Evolutionary conservation across 1,139 yeast species (phyloP), one percentile per base, ranked within the genome.

Genomic region (Petasospora fabianii): DNA sequence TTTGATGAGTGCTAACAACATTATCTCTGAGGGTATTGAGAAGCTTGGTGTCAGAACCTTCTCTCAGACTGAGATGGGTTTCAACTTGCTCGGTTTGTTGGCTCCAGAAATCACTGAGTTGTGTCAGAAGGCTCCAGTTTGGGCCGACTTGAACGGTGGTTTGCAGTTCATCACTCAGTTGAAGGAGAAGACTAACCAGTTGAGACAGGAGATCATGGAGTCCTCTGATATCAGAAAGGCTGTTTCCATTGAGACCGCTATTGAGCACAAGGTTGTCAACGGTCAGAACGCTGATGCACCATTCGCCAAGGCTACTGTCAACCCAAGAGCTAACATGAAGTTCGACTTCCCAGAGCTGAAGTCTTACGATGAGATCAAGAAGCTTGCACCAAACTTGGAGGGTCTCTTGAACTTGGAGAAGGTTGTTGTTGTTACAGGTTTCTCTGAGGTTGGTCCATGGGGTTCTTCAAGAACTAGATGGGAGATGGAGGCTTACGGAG

Each of bases 91-190:
- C 57, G 98, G 98, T 65, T 77, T 92, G 55, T 72, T 92, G 78
- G 83, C 94, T 42, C 96, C 96, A 39, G 79, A 81, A 53, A 77
- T 92, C 54, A 84, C 83, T 53, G 77, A 84, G 62, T 70, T 88
- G 54, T 88, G 97, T 66, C 97, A 92, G 73, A 84, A 81, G 59
- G 80, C 84, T 53, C 97, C 98, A 44, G 88, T 92, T 42, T 81
- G 87, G 84, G 98, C 98, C 47, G 98, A 92, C 63, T 79, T 92
- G 71, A 94, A 94, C 63, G 98, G 98, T 75, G 98, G 98, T 54
- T 80, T 94, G 70, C 97, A 92, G 69, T 84, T 80, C 68, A 74
- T 92, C 57, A 90, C 86, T 42, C 85, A 88, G 73, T 78, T 92
- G 69, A 90, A 90, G 75, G 96, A 84, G 33, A 80, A 83, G 64